Conservation (phyloP, 345 rosid genomes). For the Linum trigynum region DNA sequence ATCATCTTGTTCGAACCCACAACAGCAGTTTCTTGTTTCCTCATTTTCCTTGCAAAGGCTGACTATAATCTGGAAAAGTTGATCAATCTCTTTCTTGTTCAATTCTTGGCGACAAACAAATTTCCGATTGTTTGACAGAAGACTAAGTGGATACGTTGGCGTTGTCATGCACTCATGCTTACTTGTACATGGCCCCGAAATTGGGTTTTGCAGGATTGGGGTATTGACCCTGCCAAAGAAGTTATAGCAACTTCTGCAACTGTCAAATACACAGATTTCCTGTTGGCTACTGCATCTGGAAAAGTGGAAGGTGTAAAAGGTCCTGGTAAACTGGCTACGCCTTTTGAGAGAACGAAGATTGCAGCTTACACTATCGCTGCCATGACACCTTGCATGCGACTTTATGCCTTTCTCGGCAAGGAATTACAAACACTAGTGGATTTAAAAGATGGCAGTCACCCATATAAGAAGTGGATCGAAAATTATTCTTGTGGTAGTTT, state of each 20-base stretch:
- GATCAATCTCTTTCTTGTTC: background rate
- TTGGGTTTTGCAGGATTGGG: conserved; percentile 69
- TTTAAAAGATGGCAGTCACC: conserved; percentile 41
- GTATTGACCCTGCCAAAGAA: conserved; percentile 48
- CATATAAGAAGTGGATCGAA: conserved; percentile 84
- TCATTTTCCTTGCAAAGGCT: background rate
- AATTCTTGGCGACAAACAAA: background rate
- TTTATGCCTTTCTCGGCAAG: conserved; percentile 77
- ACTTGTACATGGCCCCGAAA: background rate
- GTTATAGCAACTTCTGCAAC: conserved; percentile 53
- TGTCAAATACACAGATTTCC: conserved; percentile 66
- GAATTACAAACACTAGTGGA: conserved; percentile 50
- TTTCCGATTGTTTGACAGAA: no score
- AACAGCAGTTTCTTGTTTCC: background rate
- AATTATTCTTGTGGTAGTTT: conserved; percentile 64
- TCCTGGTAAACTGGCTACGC: conserved; percentile 90
- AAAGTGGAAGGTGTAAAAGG: conserved; percentile 85
- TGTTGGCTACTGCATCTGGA: conserved; percentile 94
- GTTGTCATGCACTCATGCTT: background rate
- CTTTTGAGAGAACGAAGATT: conserved; percentile 92
- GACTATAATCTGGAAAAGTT: background rate
- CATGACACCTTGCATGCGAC: conserved; percentile 91
- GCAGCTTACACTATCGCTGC: conserved; percentile 97
- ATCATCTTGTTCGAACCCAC: background rate
- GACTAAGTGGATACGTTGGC: background rate